These are phyloP conservation scores for Ophiocordyceps camponoti-leonardi DNA, from an alignment of 2,329 filamentous ascomycete genomes.

Conservation along the genomic window DNA sequence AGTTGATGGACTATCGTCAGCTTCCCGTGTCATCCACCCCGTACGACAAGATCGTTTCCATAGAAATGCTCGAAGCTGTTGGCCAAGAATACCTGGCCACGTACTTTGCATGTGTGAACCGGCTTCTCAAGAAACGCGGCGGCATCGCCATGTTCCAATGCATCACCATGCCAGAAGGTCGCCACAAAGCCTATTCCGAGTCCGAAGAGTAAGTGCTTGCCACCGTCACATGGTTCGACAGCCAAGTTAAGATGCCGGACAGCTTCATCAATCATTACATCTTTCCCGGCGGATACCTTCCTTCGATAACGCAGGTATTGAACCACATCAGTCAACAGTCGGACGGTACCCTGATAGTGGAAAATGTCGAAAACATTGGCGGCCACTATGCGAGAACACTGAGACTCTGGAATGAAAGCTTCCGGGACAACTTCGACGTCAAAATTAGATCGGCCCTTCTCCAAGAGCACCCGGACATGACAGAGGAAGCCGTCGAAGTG, in stretches of 20 bases:
- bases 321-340: slow-evolving; percentile 44
- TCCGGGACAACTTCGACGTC: slow-evolving; percentile 42
- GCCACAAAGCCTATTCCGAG: slow-evolving; percentile 48
- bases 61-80: slow-evolving; percentile 65
- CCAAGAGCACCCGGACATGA: slow-evolving; percentile 39
- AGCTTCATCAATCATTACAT: slow-evolving; percentile 62
- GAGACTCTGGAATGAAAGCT: slow-evolving; percentile 49
- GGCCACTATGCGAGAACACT: slow-evolving; percentile 57
- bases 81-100: slow-evolving; percentile 48
- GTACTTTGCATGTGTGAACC: slow-evolving; percentile 49
- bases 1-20: slow-evolving; percentile 51
- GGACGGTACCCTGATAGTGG: slow-evolving; percentile 43
- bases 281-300: slow-evolving; percentile 60
- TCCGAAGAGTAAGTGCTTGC: slow-evolving; percentile 38
- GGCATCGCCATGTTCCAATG: slow-evolving; percentile 58
- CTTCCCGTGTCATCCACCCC: slow-evolving; percentile 32
- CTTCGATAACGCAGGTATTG: slow-evolving; percentile 37
- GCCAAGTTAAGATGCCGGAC: neutral
- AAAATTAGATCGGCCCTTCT: slow-evolving; percentile 43
- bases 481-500: slow-evolving; percentile 43
- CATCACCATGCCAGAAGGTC: slow-evolving; percentile 57
- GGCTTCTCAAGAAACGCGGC: slow-evolving; percentile 45
- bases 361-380: slow-evolving; percentile 54
- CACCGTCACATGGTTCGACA: neutral
- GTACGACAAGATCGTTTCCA: slow-evolving; percentile 58